Percentiles rank a stretch among this genome's conserved stretches.
These are phyloP conservation scores for Escovopsis weberi DNA, from an alignment of 2,329 filamentous ascomycete genomes.

Conservation along the genomic window DNA sequence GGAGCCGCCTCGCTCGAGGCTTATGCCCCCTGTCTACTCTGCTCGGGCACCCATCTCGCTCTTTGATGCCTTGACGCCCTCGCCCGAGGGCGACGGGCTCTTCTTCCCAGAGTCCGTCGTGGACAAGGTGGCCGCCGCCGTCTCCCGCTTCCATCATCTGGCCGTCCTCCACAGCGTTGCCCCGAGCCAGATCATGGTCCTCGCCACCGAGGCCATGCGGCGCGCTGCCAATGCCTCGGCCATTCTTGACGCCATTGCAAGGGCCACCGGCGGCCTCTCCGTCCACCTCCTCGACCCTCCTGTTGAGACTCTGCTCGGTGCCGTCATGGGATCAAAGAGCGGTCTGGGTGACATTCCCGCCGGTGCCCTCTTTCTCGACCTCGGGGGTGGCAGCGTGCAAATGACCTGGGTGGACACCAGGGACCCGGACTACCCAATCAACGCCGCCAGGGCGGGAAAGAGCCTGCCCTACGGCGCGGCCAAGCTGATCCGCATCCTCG, in stretches of 20 bases:
- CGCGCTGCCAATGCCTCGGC: slow-evolving; percentile 59
- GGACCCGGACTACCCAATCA: slow-evolving; percentile 30
- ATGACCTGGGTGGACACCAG: slow-evolving; percentile 47
- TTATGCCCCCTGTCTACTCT: slow-evolving; percentile 64
- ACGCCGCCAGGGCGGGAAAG: slow-evolving; percentile 38
- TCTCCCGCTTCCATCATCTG: slow-evolving; percentile 57
- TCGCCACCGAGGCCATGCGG: slow-evolving; percentile 83
- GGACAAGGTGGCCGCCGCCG: slow-evolving; percentile 45
- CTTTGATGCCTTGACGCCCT: slow-evolving; percentile 61
- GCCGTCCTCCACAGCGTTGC: slow-evolving; percentile 58
- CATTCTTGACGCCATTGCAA: slow-evolving; percentile 51
- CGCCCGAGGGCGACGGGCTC: slow-evolving; percentile 15
- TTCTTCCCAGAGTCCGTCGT: slow-evolving; percentile 44
- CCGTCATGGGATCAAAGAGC: slow-evolving; percentile 63
- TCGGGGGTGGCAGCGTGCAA: slow-evolving; percentile 60
- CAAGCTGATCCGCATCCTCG: slow-evolving; percentile 36
- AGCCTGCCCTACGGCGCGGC: slow-evolving; percentile 50
- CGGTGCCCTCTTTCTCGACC: slow-evolving; percentile 69
- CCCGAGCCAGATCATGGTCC: slow-evolving; percentile 48
- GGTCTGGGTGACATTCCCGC: slow-evolving; percentile 46
- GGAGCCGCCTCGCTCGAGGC: slow-evolving; percentile 53
- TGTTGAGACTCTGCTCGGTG: slow-evolving; percentile 71
- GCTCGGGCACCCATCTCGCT: slow-evolving; percentile 71
- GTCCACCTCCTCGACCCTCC: slow-evolving; percentile 63
- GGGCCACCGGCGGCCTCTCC: slow-evolving; percentile 42